Percentiles rank a stretch among this genome's conserved stretches.
phyloP scores from a whole-genome alignment of 768 basidiomycete species.

The Tylopilus sp. region DNA sequence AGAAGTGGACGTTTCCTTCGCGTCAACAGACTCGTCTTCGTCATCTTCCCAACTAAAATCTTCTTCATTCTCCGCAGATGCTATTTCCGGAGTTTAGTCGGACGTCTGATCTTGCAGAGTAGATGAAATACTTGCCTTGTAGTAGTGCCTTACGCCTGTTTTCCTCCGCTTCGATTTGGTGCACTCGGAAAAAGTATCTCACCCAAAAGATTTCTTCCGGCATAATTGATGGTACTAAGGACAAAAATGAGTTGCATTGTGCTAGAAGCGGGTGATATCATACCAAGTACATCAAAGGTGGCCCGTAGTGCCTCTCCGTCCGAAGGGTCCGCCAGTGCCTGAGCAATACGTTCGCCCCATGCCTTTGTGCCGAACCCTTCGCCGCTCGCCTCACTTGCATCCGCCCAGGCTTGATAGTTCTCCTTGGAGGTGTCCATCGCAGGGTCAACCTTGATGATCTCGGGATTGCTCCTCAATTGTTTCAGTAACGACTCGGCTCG shows the following conservation, averaged over 20 bases:
- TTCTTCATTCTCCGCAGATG: slow-evolving; percentile 70
- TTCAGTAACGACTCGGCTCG: slow-evolving; percentile 75
- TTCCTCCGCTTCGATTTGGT: slow-evolving; percentile 79
- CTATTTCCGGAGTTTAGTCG: slow-evolving; percentile 29
- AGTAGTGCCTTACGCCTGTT: slow-evolving; percentile 74
- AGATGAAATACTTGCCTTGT: slow-evolving; percentile 45
- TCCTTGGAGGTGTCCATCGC: slow-evolving; percentile 56
- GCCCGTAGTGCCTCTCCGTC: slow-evolving; percentile 53
- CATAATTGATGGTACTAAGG: slow-evolving; percentile 68
- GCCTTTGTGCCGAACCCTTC: slow-evolving; percentile 41
- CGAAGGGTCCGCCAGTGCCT: slow-evolving; percentile 45
- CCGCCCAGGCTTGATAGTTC: slow-evolving; percentile 61
- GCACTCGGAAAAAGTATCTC: slow-evolving; percentile 84
- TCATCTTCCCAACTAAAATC: slow-evolving; percentile 92
- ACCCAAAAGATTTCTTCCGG: slow-evolving; percentile 74
- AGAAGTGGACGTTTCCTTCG: background rate
- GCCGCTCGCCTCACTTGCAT: slow-evolving; percentile 53
- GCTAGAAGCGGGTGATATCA: slow-evolving; percentile 17
- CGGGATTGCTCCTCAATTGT: slow-evolving; percentile 70
- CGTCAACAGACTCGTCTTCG: slow-evolving; percentile 60
- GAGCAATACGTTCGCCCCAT: slow-evolving; percentile 53
- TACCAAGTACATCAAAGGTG: slow-evolving; percentile 60
- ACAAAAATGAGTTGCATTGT: background rate
- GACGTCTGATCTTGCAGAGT: background rate
- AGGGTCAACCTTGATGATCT: slow-evolving; percentile 75